These are phyloP conservation scores for Globisporangium spinosum DNA, from an alignment of 352 stramenopile species.

Conservation along the genomic window DNA sequence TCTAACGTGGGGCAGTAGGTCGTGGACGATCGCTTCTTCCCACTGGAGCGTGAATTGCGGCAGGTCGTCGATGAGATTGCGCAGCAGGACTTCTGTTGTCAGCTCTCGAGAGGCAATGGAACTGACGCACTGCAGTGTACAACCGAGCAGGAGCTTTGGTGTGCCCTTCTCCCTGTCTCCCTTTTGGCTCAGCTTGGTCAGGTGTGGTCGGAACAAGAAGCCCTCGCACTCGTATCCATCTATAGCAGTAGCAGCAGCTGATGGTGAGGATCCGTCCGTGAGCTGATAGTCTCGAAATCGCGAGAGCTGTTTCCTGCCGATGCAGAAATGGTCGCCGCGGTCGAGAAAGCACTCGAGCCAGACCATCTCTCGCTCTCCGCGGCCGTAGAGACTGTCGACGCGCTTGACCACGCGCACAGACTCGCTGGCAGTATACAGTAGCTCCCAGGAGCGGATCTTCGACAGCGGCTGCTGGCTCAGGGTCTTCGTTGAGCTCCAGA, in stretches of 20 bases:
- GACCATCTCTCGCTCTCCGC: slow-evolving; percentile 23
- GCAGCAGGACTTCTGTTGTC: slow-evolving; percentile 23
- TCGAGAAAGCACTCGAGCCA: slow-evolving; percentile 48
- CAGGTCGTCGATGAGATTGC: slow-evolving; percentile 35
- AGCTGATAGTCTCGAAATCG: slow-evolving; percentile 31
- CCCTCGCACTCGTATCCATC: slow-evolving; percentile 17
- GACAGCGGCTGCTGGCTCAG: not conserved
- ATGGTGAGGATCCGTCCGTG: no score
- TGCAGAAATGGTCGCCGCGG: slow-evolving; percentile 34
- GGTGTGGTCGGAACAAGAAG: slow-evolving; percentile 33
- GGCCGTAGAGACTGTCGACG: slow-evolving; percentile 20
- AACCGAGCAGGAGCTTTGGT: slow-evolving; percentile 27
- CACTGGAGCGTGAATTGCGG: slow-evolving; percentile 39
- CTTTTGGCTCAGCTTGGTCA: not conserved
- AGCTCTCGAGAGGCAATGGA: slow-evolving; percentile 25
- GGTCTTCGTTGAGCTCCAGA: slow-evolving; percentile 26
- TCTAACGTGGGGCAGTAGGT: slow-evolving; percentile 26
- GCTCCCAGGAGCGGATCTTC: slow-evolving; percentile 10
- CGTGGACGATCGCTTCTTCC: slow-evolving; percentile 41
- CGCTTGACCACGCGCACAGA: slow-evolving; percentile 31
- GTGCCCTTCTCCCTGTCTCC: slow-evolving; percentile 15
- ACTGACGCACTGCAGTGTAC: slow-evolving; percentile 37
- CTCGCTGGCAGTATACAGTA: slow-evolving; percentile 34
- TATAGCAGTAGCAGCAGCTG: not conserved
- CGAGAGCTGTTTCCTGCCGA: slow-evolving; percentile 39